Conservation (phyloP, 345 rosid genomes). For the Ailanthus altissimus region DNA sequence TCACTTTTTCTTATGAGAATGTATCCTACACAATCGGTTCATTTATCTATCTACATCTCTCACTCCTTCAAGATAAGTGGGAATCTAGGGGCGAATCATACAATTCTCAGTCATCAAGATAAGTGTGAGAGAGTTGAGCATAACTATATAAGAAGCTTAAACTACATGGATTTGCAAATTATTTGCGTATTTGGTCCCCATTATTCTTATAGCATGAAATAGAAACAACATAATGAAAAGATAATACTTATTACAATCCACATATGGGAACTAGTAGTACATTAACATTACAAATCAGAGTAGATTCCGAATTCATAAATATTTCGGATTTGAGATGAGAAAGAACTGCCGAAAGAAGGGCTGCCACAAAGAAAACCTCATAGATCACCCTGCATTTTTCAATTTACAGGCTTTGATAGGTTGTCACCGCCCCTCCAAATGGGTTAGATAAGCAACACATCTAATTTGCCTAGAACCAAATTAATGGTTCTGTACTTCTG, state of each 20-base stretch:
- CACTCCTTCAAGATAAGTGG: too few relatives aligned
- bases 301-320: slow-evolving; percentile 14
- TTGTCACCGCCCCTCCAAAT: slow-evolving; percentile 11
- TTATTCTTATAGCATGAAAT: not conserved
- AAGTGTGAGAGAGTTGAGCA: too few relatives aligned
- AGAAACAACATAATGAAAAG: not conserved
- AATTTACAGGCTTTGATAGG: not conserved
- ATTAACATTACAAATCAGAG: not conserved
- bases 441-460: slow-evolving; percentile 33
- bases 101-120: too few relatives aligned
- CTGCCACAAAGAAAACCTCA: slow-evolving; percentile 11
- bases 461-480: slow-evolving; percentile 30
- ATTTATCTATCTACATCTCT: too few relatives aligned
- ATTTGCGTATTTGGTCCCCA: not conserved
- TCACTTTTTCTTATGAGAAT: too few relatives aligned
- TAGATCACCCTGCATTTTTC: not conserved
- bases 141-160: not conserved
- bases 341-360: not conserved
- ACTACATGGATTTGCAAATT: not conserved
- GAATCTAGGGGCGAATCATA: too few relatives aligned
- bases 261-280: not conserved
- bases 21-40: too few relatives aligned
- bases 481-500: slow-evolving; percentile 19
- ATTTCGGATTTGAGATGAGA: slow-evolving; percentile 11
- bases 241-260: slow-evolving; percentile 7